Percentiles rank a stretch among this genome's conserved stretches.
Conservation (phyloP, 2,329 filamentous ascomycete species). For the Colletotrichum magnum region DNA sequence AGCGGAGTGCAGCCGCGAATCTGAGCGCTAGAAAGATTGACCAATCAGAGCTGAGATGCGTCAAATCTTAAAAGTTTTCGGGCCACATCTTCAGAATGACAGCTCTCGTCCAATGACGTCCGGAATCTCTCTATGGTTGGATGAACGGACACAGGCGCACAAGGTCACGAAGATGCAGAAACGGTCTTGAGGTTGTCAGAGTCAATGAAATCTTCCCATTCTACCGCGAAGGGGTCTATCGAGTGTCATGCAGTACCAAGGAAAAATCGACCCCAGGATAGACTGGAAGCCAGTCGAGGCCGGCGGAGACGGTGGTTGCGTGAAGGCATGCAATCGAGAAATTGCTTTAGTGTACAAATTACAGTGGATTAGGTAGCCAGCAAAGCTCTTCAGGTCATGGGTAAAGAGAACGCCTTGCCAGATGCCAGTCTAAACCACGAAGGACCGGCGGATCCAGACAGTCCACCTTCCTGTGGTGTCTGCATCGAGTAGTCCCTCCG, state of each 20-base stretch:
- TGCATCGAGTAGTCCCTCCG: constrained; percentile 59
- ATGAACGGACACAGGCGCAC: too few relatives aligned
- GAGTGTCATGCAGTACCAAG: constrained; percentile 38
- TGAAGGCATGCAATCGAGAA: constrained; percentile 60
- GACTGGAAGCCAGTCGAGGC: constrained; percentile 44
- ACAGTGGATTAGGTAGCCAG: constrained; percentile 69
- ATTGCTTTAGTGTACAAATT: constrained; percentile 75
- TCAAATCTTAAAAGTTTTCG: neutral
- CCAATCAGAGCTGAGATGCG: constrained; percentile 23
- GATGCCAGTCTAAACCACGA: constrained; percentile 65
- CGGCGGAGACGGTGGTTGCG: constrained; percentile 52
- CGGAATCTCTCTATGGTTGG: too few relatives aligned
- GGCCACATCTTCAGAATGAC: neutral
- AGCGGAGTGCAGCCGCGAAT: constrained; percentile 20
- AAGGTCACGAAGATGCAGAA: too few relatives aligned
- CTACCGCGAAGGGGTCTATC: constrained; percentile 34
- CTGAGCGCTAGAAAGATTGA: constrained; percentile 6
- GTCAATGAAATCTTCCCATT: constrained; percentile 36
- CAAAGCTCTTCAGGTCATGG: constrained; percentile 56
- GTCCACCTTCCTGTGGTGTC: constrained; percentile 50
- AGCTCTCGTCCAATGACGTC: too few relatives aligned
- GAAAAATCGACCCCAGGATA: constrained; percentile 36
- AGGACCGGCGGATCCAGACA: constrained; percentile 54
- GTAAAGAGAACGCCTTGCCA: constrained; percentile 61
- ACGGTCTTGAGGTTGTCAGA: neutral